Percentiles rank a stretch among this genome's conserved stretches.
Conservation (phyloP, 495 filamentous ascomycete genomes). For the Apodospora peruviana region DNA sequence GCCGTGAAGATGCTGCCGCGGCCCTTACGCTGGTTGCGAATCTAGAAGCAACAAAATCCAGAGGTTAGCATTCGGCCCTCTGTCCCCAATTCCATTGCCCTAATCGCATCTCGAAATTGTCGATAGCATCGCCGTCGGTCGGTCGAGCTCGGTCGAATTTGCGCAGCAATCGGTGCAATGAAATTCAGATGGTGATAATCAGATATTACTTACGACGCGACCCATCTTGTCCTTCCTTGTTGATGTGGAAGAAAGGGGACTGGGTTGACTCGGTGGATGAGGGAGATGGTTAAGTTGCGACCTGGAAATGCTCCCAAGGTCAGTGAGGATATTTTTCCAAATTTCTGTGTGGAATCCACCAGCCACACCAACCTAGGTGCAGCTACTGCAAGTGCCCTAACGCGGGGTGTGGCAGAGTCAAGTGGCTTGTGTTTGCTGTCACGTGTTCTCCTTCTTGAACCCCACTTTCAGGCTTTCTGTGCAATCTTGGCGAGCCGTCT, state of each 20-base stretch:
- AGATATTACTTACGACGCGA: conserved; percentile 45
- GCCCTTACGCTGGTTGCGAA: conserved; percentile 97
- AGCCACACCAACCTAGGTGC: conserved; percentile 23
- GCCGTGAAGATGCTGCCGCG: conserved; percentile 91
- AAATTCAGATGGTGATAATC: conserved; percentile 8
- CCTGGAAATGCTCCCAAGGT: conserved; percentile 22
- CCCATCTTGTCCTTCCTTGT: conserved; percentile 42
- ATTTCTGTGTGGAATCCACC: conserved; percentile 31
- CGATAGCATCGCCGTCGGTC: conserved; percentile 4
- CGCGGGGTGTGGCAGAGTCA: conserved; percentile 14
- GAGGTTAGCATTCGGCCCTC: conserved; percentile 16
- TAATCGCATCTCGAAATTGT: not conserved
- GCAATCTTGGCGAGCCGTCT: no score
- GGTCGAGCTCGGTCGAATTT: conserved; percentile 4
- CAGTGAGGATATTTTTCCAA: conserved; percentile 31
- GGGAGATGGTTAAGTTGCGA: conserved; percentile 23
- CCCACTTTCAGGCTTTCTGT: no score
- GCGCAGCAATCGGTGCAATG: conserved; percentile 6
- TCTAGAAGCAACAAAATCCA: conserved; percentile 39
- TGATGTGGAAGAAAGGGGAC: conserved; percentile 25
- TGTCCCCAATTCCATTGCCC: not conserved
- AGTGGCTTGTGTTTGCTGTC: no score
- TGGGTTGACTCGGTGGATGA: conserved; percentile 26
- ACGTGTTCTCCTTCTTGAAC: no score
- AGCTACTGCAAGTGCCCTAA: conserved; percentile 26